phyloP scores from a whole-genome alignment of 176 grass and related monocot species.

The Pontederia paniculata region DNA sequence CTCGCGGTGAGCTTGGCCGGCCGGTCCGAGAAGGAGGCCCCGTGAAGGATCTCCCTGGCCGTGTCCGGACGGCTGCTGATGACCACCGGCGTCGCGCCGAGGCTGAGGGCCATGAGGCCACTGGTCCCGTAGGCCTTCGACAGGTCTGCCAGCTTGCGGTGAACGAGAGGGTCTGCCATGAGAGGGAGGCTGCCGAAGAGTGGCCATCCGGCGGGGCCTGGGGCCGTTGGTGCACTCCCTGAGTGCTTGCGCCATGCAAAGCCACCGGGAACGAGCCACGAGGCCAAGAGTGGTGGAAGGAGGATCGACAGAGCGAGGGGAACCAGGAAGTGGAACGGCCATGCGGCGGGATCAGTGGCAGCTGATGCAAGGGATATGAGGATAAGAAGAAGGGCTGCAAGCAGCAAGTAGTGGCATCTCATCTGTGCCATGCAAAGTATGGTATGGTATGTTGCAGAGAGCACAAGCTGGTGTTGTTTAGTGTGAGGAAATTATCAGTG shows the following conservation, averaged over 20 bases:
- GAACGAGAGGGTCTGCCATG: constrained; percentile 15
- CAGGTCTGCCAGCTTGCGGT: constrained; percentile 24
- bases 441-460: constrained; percentile 7
- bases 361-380: constrained; percentile 4
- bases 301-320: constrained; percentile 6
- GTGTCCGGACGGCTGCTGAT: constrained; percentile 30
- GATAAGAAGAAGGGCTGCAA: constrained; percentile 7
- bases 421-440: not conserved
- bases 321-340: not conserved
- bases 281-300: not conserved
- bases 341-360: constrained; percentile 5
- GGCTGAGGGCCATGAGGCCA: constrained; percentile 29
- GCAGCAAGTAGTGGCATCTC: constrained; percentile 8
- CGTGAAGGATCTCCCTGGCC: constrained; percentile 27
- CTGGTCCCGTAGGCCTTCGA: constrained; percentile 4
- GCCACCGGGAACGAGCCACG: constrained; percentile 10
- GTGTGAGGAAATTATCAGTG: not conserved
- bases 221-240: not conserved
- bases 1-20: constrained; percentile 15
- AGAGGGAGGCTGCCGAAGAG: constrained; percentile 16
- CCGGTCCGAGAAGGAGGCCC: constrained; percentile 19
- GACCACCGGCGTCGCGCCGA: constrained; percentile 24
- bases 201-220: constrained; percentile 28
- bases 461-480: constrained; percentile 12
- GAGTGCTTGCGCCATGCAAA: constrained; percentile 4